Evolutionary conservation across 495 filamentous ascomycete genomes (phyloP), one percentile per base, ranked within the genome.

Genomic region (Neurospora sp.): DNA sequence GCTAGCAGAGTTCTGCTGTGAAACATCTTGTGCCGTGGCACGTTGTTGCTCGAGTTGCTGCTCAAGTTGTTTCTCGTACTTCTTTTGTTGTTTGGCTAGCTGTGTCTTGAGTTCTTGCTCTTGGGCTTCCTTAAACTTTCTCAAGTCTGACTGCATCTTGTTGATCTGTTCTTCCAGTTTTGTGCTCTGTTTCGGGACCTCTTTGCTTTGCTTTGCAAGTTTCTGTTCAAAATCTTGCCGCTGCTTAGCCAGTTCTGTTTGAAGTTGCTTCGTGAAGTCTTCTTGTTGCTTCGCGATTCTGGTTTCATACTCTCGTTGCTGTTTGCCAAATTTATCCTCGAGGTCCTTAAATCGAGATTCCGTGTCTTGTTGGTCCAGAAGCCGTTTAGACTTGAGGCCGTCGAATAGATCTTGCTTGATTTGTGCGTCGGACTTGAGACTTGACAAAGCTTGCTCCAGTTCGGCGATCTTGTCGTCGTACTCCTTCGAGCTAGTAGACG

Each of bases 201-300:
- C 72, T 31, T 44, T 12, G 41, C 20, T 20, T 71, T 35, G 22
- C 41, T 44, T 70, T 44, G 38, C 38, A 71, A 16, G n/a, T 70
- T 68, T 35, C 12, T 39, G 22, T n/a, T 40, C 38, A 39, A 20
- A 27, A 14, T 72, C 72, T 31, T 69, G 38, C 31, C 39, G 35
- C 71, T 75, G 75, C 31, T 44, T 22, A 9, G 71, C 14, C 37
- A 75, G 18, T 16, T 71, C 48, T 2, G 53, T 41, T 69, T 76
- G 45, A 35, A 74, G 38, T 31, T 71, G 70, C 38, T 35, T 61
- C 68, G 20, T n/a, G 9, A 31, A 70, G 4, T 42, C 16, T 37
- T 61, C 12, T 35, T 40, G 37, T 7, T 70, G 74, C 38, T 41
- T 39, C 3, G 45, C 71, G 1, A 38, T 27, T 59, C 9, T 70